Conservation (phyloP, 768 basidiomycete genomes). For the Cytidiella melzeri region DNA sequence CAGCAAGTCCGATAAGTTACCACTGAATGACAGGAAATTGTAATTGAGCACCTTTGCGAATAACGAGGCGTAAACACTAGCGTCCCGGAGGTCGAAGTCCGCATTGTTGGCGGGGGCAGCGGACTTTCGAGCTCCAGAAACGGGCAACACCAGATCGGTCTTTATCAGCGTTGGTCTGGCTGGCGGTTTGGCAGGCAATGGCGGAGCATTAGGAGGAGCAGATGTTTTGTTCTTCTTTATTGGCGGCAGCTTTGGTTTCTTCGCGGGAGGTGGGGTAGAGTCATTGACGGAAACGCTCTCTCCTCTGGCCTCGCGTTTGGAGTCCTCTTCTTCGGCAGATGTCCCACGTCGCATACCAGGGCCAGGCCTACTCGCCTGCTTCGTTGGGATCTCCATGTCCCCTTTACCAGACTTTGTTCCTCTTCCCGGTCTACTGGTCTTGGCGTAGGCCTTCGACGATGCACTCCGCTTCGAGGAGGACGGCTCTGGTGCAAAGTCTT, state of each 20-base stretch:
- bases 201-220: constrained; percentile 16
- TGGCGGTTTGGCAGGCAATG: not conserved
- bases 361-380: constrained; percentile 28
- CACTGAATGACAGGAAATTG: not conserved
- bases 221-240: constrained; percentile 61
- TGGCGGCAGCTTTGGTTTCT: constrained; percentile 61
- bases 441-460: constrained; percentile 23
- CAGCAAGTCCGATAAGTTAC: not conserved
- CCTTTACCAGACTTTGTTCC: constrained; percentile 16
- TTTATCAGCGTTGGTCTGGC: not conserved
- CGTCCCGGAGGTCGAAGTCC: constrained; percentile 60
- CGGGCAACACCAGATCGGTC: not conserved
- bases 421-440: constrained; percentile 13
- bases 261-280: constrained; percentile 29
- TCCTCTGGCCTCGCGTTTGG: constrained; percentile 17
- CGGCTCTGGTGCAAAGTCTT: constrained; percentile 19
- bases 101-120: constrained; percentile 22
- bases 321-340: constrained; percentile 7
- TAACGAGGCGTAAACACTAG: constrained; percentile 54
- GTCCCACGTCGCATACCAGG: not conserved
- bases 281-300: constrained; percentile 28
- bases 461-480: constrained; percentile 17
- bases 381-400: constrained; percentile 27
- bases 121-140: constrained; percentile 21
- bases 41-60: constrained; percentile 32